A percentile compares a stretch with the other conserved stretches of the same genome.
Conservation (phyloP, 2,329 filamentous ascomycete species). For the Coniochaeta sp. region DNA sequence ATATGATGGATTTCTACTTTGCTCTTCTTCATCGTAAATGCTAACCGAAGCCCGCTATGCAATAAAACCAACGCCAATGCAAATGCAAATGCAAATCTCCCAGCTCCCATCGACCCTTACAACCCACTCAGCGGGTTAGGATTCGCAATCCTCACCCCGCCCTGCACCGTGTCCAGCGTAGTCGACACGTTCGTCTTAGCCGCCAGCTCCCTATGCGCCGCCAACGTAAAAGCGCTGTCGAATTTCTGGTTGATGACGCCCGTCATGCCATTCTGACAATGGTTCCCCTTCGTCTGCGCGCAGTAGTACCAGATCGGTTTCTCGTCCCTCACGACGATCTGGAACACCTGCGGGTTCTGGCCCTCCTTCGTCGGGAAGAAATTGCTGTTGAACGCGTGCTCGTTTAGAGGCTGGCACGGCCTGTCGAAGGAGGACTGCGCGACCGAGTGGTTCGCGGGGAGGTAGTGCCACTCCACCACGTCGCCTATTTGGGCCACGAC, state of each 20-base stretch:
- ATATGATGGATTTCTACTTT: no score
- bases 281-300: slow-evolving; percentile 30
- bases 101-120: no score
- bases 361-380: slow-evolving; percentile 31
- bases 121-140: slow-evolving; percentile 34
- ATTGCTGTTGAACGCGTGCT: slow-evolving; percentile 34
- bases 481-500: slow-evolving; percentile 42
- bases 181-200: slow-evolving; percentile 21
- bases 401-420: slow-evolving; percentile 33
- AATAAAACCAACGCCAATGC: background rate
- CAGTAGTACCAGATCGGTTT: slow-evolving; percentile 39
- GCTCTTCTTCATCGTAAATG: no score
- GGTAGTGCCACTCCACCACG: slow-evolving; percentile 48
- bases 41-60: no score
- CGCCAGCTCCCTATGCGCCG: slow-evolving; percentile 28
- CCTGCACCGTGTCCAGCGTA: slow-evolving; percentile 24
- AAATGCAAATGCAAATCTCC: no score
- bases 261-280: slow-evolving; percentile 43
- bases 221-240: slow-evolving; percentile 28
- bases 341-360: slow-evolving; percentile 35
- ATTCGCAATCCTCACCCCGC: slow-evolving; percentile 30
- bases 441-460: slow-evolving; percentile 18
- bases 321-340: slow-evolving; percentile 32
- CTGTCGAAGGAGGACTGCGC: slow-evolving; percentile 32
- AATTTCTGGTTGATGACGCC: slow-evolving; percentile 43